Percentiles rank a stretch among this genome's conserved stretches.
Conservation (phyloP, 805 yeast species). For the Candida argentea region DNA sequence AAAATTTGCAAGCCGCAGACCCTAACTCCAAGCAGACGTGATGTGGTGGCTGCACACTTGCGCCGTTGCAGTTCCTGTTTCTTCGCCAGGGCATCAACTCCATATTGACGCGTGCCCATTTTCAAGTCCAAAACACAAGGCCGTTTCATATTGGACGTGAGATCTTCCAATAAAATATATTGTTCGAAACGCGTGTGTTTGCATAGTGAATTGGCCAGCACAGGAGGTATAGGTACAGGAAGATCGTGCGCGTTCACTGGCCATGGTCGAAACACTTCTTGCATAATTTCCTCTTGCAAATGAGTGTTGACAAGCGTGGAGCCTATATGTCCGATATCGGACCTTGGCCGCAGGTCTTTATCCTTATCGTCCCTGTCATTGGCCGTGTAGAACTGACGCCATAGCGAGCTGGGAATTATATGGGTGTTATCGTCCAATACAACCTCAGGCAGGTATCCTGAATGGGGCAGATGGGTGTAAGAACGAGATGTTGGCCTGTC, state of each 20-base stretch:
- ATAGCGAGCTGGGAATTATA: constrained; percentile 74
- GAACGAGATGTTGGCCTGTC: neutral
- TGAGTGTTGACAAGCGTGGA: constrained; percentile 28
- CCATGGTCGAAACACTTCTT: constrained; percentile 25
- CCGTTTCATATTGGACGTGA: constrained; percentile 68
- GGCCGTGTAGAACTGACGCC: constrained; percentile 44
- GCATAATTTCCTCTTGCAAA: constrained; percentile 27
- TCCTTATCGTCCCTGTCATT: constrained; percentile 3
- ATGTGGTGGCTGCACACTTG: constrained; percentile 77
- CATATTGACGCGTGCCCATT: constrained; percentile 98
- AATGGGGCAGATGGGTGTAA: neutral
- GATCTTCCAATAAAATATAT: constrained; percentile 81
- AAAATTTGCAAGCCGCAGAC: constrained; percentile 80
- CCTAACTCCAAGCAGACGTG: constrained; percentile 75
- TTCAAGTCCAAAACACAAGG: constrained; percentile 93
- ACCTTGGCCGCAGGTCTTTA: constrained; percentile 1
- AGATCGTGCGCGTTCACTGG: constrained; percentile 6
- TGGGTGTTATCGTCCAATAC: constrained; percentile 85
- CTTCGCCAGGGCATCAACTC: constrained; percentile 71
- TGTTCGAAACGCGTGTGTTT: constrained; percentile 57
- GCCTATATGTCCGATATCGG: constrained; percentile 12
- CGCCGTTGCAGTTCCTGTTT: constrained; percentile 72
- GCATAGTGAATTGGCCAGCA: constrained; percentile 13
- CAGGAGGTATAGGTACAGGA: neutral
- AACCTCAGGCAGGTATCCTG: constrained; percentile 57